These are phyloP conservation scores for Suhomyces kilbournensis DNA, from an alignment of 805 yeast genomes.

Conservation along the genomic window DNA sequence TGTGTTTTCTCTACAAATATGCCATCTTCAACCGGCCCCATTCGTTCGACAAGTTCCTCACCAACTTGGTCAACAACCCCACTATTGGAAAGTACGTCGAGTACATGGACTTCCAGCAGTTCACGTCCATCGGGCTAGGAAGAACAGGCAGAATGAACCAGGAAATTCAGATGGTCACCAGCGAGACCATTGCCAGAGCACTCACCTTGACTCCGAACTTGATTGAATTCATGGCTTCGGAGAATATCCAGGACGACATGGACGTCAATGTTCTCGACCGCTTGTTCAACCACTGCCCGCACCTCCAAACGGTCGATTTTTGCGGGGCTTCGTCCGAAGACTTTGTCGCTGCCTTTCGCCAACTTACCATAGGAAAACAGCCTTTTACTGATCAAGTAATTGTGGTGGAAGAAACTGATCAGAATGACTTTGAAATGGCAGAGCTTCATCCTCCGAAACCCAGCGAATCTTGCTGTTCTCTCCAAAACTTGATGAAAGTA, in stretches of 20 bases:
- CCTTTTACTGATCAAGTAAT: no score
- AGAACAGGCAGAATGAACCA: slow-evolving; percentile 86
- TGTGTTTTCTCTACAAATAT: slow-evolving; percentile 60
- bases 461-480: slow-evolving; percentile 1
- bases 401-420: slow-evolving; percentile 2
- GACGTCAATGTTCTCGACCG: slow-evolving; percentile 53
- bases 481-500: slow-evolving; percentile 38
- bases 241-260: slow-evolving; percentile 80
- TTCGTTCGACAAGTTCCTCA: slow-evolving; percentile 68
- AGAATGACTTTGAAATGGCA: slow-evolving; percentile 3
- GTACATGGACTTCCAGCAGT: slow-evolving; percentile 81
- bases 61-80: slow-evolving; percentile 44
- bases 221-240: slow-evolving; percentile 77
- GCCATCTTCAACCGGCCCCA: slow-evolving; percentile 78
- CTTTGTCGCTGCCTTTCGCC: slow-evolving; percentile 59
- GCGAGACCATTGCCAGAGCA: slow-evolving; percentile 63
- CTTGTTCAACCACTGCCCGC: slow-evolving; percentile 52
- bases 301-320: slow-evolving; percentile 72
- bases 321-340: slow-evolving; percentile 77
- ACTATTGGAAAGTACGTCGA: slow-evolving; percentile 61
- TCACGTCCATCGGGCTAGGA: slow-evolving; percentile 87
- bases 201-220: slow-evolving; percentile 62
- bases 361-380: slow-evolving; percentile 32
- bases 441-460: not conserved
- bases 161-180: slow-evolving; percentile 87